Evolutionary conservation across 345 rosid genomes (phyloP).

Genomic region (Litchi chinensis): DNA sequence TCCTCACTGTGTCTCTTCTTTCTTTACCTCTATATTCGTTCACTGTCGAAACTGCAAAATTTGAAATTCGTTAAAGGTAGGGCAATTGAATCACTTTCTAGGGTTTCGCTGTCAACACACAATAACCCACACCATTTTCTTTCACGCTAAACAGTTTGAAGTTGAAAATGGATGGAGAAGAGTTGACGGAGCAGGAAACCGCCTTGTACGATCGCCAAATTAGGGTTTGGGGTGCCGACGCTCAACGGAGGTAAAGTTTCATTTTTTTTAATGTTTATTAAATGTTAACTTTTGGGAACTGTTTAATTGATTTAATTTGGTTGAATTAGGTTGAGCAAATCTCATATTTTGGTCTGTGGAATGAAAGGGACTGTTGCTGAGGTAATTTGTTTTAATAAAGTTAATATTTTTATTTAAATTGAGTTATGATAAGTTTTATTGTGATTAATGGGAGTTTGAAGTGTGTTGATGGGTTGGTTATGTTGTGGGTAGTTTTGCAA

Average conservation of each 20-base stretch:
- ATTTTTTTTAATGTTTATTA: background rate
- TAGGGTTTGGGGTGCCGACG: constrained; percentile 99
- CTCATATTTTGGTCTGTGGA: constrained; percentile 79
- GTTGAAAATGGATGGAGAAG: constrained; percentile 73
- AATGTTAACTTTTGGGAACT: too few species aligned
- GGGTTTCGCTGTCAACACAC: background rate
- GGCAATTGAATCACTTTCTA: background rate
- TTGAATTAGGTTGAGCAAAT: constrained; percentile 68
- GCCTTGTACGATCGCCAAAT: constrained; percentile 93
- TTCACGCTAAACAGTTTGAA: constrained; percentile 21
- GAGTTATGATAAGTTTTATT: background rate
- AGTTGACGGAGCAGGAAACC: constrained; percentile 95
- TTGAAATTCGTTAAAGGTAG: too few species aligned
- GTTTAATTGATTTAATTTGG: background rate
- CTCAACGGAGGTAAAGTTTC: constrained; percentile 71
- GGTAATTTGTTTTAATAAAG: constrained; percentile 38
- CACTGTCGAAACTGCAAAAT: background rate
- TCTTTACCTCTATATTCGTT: background rate
- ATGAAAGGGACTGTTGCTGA: constrained; percentile 85
- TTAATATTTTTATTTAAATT: background rate
- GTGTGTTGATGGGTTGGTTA: background rate
- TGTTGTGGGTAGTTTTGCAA: constrained; percentile 77
- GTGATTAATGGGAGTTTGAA: constrained; percentile 3
- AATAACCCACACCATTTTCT: background rate
- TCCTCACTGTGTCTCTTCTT: background rate